Percentiles rank a stretch among this genome's conserved stretches.
These are phyloP conservation scores for Sporothrix euskadiensis DNA, from an alignment of 2,329 filamentous ascomycete species.

Conservation along the genomic window DNA sequence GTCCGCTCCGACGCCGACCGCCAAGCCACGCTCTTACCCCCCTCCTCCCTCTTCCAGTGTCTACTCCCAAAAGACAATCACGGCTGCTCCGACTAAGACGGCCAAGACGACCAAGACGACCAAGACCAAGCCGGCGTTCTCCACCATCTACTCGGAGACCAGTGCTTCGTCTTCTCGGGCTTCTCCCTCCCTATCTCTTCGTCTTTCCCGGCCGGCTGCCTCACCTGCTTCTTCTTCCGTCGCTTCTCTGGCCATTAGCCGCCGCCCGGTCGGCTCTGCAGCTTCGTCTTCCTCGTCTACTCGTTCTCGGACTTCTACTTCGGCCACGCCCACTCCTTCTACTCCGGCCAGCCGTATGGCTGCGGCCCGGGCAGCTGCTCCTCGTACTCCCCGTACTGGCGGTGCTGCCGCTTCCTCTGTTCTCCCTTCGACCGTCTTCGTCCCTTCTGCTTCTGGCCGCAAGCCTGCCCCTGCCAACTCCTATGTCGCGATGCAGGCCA, in stretches of 20 bases:
- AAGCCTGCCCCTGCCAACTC: conserved; percentile 13
- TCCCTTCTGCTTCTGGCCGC: background rate
- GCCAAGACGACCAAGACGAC: background rate
- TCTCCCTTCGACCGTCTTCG: conserved; percentile 7
- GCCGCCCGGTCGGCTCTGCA: background rate
- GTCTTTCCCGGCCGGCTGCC: background rate
- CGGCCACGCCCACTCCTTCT: background rate
- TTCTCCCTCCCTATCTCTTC: background rate
- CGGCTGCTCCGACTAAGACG: background rate
- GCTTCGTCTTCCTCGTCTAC: background rate
- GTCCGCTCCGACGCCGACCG: background rate
- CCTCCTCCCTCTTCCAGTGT: conserved; percentile 19
- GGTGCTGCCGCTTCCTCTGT: background rate
- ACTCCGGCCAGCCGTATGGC: background rate
- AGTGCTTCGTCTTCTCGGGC: background rate
- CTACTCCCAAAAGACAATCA: conserved; percentile 15
- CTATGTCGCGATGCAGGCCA: conserved; percentile 26
- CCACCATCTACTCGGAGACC: background rate
- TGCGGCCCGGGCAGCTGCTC: background rate
- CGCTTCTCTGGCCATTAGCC: background rate
- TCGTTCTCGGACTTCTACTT: background rate
- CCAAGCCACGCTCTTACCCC: background rate
- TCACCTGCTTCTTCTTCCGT: background rate
- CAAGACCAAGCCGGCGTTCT: background rate
- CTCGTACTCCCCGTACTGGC: background rate